These are phyloP conservation scores for Wallemia ichthyophaga DNA, from an alignment of 1,284 basidiomycete species.

Conservation along the genomic window DNA sequence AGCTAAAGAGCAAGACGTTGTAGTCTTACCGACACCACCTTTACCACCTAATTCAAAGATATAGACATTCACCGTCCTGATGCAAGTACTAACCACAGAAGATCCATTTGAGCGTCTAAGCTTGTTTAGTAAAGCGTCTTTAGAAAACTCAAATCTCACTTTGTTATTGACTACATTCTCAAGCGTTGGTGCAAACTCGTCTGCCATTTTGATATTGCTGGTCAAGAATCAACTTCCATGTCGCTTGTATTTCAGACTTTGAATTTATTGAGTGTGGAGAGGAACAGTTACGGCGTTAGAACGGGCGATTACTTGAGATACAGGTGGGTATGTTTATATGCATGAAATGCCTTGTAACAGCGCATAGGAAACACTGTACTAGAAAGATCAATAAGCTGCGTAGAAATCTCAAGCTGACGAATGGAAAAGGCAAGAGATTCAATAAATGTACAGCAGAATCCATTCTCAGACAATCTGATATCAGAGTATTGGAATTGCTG, in stretches of 20 bases:
- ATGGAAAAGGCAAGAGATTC: neutral
- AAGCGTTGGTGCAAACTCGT: slow-evolving; percentile 36
- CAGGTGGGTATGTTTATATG: neutral
- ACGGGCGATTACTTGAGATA: neutral
- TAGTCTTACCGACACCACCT: slow-evolving; percentile 90
- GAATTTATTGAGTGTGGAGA: neutral
- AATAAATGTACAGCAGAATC: neutral
- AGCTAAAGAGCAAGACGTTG: slow-evolving; percentile 80
- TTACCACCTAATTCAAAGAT: slow-evolving; percentile 38
- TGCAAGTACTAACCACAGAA: slow-evolving; percentile 41
- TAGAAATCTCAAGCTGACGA: neutral
- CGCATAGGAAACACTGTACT: neutral
- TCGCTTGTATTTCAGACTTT: neutral
- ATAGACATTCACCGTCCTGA: neutral
- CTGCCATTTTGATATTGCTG: neutral
- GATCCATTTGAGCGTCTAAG: slow-evolving; percentile 31
- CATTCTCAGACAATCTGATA: neutral
- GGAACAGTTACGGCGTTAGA: neutral
- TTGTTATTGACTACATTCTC: slow-evolving; percentile 72
- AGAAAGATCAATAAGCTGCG: neutral
- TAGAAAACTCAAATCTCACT: too few relatives aligned
- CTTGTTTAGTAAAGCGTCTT: too few relatives aligned
- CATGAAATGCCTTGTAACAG: neutral
- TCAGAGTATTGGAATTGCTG: neutral
- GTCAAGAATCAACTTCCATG: neutral